Conservation (phyloP, 2,329 filamentous ascomycete genomes). For the Exophiala sp. region DNA sequence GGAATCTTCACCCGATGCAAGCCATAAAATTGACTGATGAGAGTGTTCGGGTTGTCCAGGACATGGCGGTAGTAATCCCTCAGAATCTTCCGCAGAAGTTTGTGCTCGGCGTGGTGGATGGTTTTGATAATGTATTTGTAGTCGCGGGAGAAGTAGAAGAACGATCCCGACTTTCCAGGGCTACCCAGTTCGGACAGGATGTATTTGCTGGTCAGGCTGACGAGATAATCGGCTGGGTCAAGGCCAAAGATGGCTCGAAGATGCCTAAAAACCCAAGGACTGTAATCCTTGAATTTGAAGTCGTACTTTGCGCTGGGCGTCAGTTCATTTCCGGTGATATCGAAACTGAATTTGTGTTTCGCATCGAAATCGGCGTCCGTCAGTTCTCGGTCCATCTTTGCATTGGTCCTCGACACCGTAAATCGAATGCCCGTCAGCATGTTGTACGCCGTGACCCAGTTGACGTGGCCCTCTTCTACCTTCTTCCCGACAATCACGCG, state of each 20-base stretch:
- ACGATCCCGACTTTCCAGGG: slow-evolving; percentile 95
- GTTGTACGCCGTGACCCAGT: slow-evolving; percentile 97
- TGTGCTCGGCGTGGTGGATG: slow-evolving; percentile 81
- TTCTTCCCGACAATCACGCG: slow-evolving; percentile 89
- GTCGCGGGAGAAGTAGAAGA: slow-evolving; percentile 98
- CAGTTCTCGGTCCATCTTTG: slow-evolving; percentile 85
- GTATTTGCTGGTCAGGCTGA: slow-evolving; percentile 97
- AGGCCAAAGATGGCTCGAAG: slow-evolving; percentile 80
- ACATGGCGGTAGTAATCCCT: slow-evolving; percentile 94
- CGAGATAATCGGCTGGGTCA: slow-evolving; percentile 94
- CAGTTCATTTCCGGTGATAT: slow-evolving; percentile 94
- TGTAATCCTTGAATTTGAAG: slow-evolving; percentile 99
- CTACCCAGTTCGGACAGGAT: slow-evolving; percentile 95
- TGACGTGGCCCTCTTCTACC: slow-evolving; percentile 93
- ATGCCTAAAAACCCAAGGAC: slow-evolving; percentile 97
- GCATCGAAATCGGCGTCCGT: slow-evolving; percentile 88
- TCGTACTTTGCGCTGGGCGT: slow-evolving; percentile 98
- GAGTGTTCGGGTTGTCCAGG: slow-evolving; percentile 85
- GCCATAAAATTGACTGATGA: slow-evolving; percentile 96
- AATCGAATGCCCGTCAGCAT: slow-evolving; percentile 99
- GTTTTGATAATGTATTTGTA: slow-evolving; percentile 99
- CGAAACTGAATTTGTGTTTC: slow-evolving; percentile 97
- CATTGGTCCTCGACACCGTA: slow-evolving; percentile 90
- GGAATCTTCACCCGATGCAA: slow-evolving; percentile 97
- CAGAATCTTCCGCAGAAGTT: slow-evolving; percentile 45